Evolutionary conservation across 1,139 yeast genomes (phyloP), one percentile per base, ranked within the genome.

Genomic region (Hansenula lynferdii): DNA sequence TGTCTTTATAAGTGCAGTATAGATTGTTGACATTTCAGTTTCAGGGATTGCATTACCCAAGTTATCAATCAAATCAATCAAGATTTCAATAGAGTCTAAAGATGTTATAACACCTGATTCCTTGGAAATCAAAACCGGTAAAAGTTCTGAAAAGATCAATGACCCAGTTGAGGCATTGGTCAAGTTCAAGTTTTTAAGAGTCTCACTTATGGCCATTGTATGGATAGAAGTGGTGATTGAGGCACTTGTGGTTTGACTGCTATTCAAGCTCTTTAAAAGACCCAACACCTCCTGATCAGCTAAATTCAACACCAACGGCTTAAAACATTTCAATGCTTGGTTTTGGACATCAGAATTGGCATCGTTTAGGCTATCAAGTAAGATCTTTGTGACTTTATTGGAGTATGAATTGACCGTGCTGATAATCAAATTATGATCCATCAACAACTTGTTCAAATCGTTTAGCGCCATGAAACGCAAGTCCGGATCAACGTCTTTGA

Each of bases 391-490:
- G 47, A 82, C 72, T 14, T 57, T 48, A 6, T 45, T 36, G 8
- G 60, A 51, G 40, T 56, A 47, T 7, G 51, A 44, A 23, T 54
- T 42, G 35, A 61, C 65, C 28, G 50, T 51, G 39, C 51, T 51
- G 32, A 62, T 56, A 23, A 56, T 45, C 30, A 54, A 49, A 8
- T 52, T 49, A 28, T 57, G 57, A 37, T 67, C 68, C 21, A 68
- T 45, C 41, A 63, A 69, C 44, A 65, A 65, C 52, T 72, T 75
- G 50, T 75, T 77, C 50, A 86, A 70, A 55, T 87, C 96, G 50
- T 77, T 85, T 45, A 86, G 66, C 3, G 92, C 95, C 96, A 87
- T 87, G 61, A 80, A 86, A 54, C 96, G 70, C 49, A 84, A 67
- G 56, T 87, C 96, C 4, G 94, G 85, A 53, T 87, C 96, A 19